Evolutionary conservation across 257 asterid species (phyloP).

Genomic region (Solanum gandarillasii): DNA sequence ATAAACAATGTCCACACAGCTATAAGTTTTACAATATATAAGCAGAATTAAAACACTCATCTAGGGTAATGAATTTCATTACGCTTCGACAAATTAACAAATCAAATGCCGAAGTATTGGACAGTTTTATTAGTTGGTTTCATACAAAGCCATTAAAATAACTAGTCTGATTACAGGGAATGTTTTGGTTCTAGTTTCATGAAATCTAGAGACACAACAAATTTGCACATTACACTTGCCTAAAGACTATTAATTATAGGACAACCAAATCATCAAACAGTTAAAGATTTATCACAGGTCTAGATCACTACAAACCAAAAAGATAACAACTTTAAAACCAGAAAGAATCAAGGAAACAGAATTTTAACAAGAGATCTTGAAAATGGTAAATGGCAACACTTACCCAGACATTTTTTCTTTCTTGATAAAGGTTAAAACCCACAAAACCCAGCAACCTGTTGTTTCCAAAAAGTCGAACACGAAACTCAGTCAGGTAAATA

Average conservation of each 20-base stretch:
- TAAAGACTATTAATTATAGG: not conserved
- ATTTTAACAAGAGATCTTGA: not conserved
- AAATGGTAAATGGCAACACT: not conserved
- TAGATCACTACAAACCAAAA: not conserved
- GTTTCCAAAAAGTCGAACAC: not conserved
- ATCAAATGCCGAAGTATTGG: not conserved
- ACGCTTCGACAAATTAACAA: not conserved
- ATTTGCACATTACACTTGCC: not conserved
- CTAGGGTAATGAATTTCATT: not conserved
- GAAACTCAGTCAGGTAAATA: constrained; percentile 5
- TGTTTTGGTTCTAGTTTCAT: not conserved
- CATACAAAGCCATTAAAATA: not conserved
- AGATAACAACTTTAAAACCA: not conserved
- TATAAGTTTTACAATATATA: not conserved
- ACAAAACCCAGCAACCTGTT: not conserved
- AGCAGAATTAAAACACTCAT: not conserved
- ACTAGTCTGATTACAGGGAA: not conserved
- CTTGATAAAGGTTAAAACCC: not conserved
- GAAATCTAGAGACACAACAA: not conserved
- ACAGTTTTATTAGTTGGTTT: not conserved
- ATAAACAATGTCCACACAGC: not conserved
- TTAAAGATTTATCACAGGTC: not conserved
- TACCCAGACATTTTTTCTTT: not conserved
- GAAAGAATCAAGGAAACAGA: not conserved
- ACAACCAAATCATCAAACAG: not conserved